Evolutionary conservation across 192 early-diverging fungal genomes (phyloP).

Genomic region (Gamsiella multidivaricata): DNA sequence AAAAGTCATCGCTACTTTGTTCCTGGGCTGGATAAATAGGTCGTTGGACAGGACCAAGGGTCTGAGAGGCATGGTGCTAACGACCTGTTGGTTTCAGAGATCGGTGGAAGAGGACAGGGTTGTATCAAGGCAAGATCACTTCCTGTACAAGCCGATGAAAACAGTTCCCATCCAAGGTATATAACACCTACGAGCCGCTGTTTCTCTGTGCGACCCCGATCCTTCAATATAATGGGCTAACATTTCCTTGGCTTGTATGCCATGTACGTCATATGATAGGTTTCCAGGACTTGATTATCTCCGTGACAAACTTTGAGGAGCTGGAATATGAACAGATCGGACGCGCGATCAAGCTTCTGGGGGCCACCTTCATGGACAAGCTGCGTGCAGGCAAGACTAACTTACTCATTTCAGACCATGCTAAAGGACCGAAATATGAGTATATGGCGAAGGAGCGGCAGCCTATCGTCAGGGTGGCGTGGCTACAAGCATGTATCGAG

Average conservation of each 20-base stretch:
- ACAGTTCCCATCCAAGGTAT: slow-evolving; percentile 25
- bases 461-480: slow-evolving; percentile 27
- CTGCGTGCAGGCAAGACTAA: slow-evolving; percentile 20
- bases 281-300: slow-evolving; percentile 14
- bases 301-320: slow-evolving; percentile 9
- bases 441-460: slow-evolving; percentile 16
- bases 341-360: slow-evolving; percentile 26
- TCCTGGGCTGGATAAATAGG: not conserved
- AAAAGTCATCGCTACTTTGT: not conserved
- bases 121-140: slow-evolving; percentile 19
- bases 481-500: slow-evolving; percentile 24
- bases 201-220: too few species aligned
- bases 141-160: slow-evolving; percentile 33
- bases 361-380: slow-evolving; percentile 17
- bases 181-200: too few species aligned
- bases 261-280: slow-evolving; percentile 6
- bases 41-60: slow-evolving; percentile 1
- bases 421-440: slow-evolving; percentile 26
- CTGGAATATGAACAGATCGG: slow-evolving; percentile 17
- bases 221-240: too few species aligned
- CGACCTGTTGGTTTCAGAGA: slow-evolving; percentile 36
- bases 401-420: slow-evolving; percentile 20
- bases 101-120: slow-evolving; percentile 23
- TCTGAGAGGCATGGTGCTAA: slow-evolving; percentile 20
- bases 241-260: too few species aligned